Evolutionary conservation across 768 basidiomycete species (phyloP), one percentile per base, ranked within the genome.

Genomic region (Mycena kentingensis): DNA sequence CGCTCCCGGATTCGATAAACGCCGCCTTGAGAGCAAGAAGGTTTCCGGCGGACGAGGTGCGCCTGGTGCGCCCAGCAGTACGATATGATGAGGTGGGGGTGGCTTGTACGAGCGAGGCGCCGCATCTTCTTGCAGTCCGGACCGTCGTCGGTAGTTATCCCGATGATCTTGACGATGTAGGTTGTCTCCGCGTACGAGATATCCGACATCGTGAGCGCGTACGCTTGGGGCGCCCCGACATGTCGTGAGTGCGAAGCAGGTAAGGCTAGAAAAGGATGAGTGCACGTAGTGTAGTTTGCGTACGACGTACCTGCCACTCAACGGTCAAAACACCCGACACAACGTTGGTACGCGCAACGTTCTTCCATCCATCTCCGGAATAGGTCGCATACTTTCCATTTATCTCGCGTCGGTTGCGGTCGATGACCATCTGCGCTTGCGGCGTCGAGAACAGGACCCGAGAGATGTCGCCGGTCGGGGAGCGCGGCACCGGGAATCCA

Each of bases 351-450:
- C 61, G 65, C 10, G 59, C 50, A 16, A 66, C 48, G 54, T 68
- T 66, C 44, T 65, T 67, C 68, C 69, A 70, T 19, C 69, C 65
- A 55, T 70, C 68, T 38, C 64, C 67, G 49, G 67, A 62, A 5
- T 63, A 59, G 4, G 67, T 69, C 10, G 53, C 68, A 18, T 38
- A n/a, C n/a, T n/a, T n/a, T n/a, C n/a, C n/a, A n/a, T n/a, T n/a
- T n/a, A n/a, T n/a, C n/a, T n/a, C n/a, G n/a, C n/a, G n/a, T n/a
- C n/a, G n/a, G n/a, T n/a, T n/a, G n/a, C n/a, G n/a, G n/a, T n/a
- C n/a, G n/a, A n/a, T n/a, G n/a, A n/a, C n/a, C n/a, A n/a, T n/a
- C n/a, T n/a, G n/a, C n/a, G n/a, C n/a, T n/a, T n/a, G n/a, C n/a
- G n/a, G n/a, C n/a, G n/a, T n/a, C n/a, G n/a, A n/a, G n/a, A n/a